Conservation (phyloP, 768 basidiomycete species). For the Sarcodon sp. region DNA sequence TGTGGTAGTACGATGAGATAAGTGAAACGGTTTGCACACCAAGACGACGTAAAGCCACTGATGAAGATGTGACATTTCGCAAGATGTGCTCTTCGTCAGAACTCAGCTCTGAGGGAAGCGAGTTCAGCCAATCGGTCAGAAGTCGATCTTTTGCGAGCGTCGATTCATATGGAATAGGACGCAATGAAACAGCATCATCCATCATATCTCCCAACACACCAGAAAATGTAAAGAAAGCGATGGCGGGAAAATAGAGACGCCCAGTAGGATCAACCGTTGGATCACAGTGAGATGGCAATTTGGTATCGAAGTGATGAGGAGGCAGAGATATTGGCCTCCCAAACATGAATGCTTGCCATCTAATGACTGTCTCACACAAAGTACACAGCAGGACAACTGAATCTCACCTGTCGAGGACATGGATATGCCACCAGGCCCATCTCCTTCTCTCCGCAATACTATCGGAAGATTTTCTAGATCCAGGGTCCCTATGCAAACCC, state of each 20-base stretch:
- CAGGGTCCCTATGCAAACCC: conserved; percentile 82
- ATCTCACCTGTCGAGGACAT: conserved; percentile 62
- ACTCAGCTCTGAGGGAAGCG: conserved; percentile 60
- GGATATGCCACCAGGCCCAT: conserved; percentile 89
- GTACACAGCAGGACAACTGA: not conserved
- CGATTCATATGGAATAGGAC: conserved; percentile 58
- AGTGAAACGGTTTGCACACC: conserved; percentile 78
- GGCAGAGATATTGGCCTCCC: conserved; percentile 66
- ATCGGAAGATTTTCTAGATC: conserved; percentile 57
- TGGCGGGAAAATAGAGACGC: conserved; percentile 56
- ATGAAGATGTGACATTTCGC: conserved; percentile 53
- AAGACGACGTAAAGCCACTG: conserved; percentile 44
- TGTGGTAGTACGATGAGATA: conserved; percentile 66
- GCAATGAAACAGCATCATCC: conserved; percentile 72
- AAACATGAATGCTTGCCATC: conserved; percentile 86
- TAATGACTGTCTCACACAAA: conserved; percentile 13
- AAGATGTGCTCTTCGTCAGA: conserved; percentile 69
- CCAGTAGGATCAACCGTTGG: conserved; percentile 50
- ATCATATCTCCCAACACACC: conserved; percentile 76
- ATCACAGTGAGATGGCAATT: conserved; percentile 57
- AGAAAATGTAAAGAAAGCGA: conserved; percentile 60
- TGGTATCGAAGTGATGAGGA: conserved; percentile 77
- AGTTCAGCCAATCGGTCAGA: conserved; percentile 63
- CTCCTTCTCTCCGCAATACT: conserved; percentile 64
- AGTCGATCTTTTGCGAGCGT: conserved; percentile 65